phyloP scores from a whole-genome alignment of 495 filamentous ascomycete genomes.

The Penicillium verhagenii region DNA sequence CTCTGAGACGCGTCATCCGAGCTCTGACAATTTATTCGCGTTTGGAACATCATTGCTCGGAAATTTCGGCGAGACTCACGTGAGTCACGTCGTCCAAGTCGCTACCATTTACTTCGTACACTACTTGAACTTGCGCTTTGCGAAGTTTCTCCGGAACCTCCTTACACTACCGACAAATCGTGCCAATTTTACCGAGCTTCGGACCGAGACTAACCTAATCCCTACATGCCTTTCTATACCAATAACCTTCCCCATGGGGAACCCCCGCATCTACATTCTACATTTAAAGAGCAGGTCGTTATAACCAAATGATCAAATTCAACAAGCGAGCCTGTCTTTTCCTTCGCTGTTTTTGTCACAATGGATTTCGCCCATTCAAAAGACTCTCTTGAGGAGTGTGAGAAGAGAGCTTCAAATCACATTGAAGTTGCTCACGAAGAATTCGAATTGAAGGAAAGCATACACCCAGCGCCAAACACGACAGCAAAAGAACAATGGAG shows the following conservation, averaged over 20 bases:
- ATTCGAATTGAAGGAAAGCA: not conserved
- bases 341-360: not conserved
- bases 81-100: not conserved
- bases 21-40: not conserved
- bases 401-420: not conserved
- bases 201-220: not conserved
- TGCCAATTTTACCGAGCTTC: not conserved
- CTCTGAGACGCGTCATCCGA: not conserved
- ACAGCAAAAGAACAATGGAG: constrained; percentile 12
- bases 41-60: not conserved
- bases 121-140: not conserved
- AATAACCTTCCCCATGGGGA: not conserved
- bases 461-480: not conserved
- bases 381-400: not conserved
- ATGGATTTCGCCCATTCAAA: not conserved
- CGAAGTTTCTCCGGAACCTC: not conserved
- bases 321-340: not conserved
- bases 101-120: no score
- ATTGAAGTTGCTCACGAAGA: not conserved
- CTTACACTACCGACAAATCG: not conserved
- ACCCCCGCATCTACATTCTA: not conserved
- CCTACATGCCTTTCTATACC: not conserved
- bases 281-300: not conserved
- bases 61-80: not conserved
- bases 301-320: not conserved